Conservation (phyloP, 495 filamentous ascomycete species). For the Acidiella bohemica region DNA sequence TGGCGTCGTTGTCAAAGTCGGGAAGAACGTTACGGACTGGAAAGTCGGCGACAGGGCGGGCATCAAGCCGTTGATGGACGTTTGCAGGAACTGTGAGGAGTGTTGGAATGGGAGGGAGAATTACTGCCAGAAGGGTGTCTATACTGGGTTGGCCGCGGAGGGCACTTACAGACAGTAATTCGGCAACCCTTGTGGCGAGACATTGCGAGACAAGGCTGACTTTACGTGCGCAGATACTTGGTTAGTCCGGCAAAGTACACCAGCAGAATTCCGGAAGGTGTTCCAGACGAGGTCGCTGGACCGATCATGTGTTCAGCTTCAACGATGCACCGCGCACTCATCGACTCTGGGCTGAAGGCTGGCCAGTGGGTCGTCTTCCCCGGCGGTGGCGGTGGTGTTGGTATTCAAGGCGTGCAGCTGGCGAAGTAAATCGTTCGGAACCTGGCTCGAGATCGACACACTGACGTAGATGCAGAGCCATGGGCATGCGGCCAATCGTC, state of each 20-base stretch:
- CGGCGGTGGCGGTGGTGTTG: conserved; percentile 32
- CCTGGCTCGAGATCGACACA: too few relatives aligned
- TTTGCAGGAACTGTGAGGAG: conserved; percentile 37
- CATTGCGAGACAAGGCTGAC: too few relatives aligned
- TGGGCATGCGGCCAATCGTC: conserved; percentile 42
- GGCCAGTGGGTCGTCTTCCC: conserved; percentile 35
- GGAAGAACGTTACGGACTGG: conserved; percentile 38
- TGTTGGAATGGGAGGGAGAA: conserved; percentile 32
- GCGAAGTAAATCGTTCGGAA: conserved; percentile 21
- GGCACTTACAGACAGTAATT: conserved; percentile 34
- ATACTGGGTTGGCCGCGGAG: conserved; percentile 24
- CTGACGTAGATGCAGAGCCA: conserved; percentile 23
- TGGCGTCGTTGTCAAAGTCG: conserved; percentile 41
- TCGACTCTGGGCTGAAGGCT: conserved; percentile 28
- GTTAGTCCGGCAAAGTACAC: conserved; percentile 35
- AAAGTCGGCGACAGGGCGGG: conserved; percentile 47
- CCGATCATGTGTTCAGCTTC: conserved; percentile 36
- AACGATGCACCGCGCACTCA: conserved; percentile 32
- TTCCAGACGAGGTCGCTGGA: conserved; percentile 31
- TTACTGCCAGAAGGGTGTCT: conserved; percentile 27
- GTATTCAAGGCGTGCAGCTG: conserved; percentile 31
- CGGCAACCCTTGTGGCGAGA: too few relatives aligned
- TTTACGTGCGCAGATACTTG: too few relatives aligned
- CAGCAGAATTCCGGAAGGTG: conserved; percentile 31
- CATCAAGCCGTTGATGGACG: conserved; percentile 41